Evolutionary conservation across 345 rosid species (phyloP).

Genomic region (Atalantia buxifolia): DNA sequence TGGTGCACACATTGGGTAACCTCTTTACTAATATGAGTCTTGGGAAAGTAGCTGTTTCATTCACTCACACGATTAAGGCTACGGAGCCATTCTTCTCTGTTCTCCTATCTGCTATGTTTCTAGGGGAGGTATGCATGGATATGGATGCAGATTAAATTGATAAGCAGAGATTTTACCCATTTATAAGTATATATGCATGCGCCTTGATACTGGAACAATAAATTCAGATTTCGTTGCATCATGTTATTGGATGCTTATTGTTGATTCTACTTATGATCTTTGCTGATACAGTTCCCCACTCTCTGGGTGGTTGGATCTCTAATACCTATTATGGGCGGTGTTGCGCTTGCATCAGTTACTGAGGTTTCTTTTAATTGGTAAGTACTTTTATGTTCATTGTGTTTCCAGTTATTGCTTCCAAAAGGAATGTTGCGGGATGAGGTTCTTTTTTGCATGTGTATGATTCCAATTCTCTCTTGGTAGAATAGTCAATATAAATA

Average conservation of each 20-base stretch:
- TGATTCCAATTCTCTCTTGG: neutral
- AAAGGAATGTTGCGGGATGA: neutral
- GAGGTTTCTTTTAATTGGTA: conserved; percentile 97
- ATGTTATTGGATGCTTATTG: neutral
- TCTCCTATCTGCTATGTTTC: conserved; percentile 87
- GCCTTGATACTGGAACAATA: neutral
- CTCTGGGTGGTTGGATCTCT: conserved; percentile 88
- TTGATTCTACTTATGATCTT: neutral
- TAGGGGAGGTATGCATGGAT: conserved; percentile 65
- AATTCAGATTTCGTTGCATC: neutral
- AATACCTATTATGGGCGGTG: conserved; percentile 92
- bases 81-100: conserved; percentile 99
- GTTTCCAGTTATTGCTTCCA: neutral
- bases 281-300: conserved; percentile 61
- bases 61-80: conserved; percentile 98
- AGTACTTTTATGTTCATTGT: conserved; percentile 9
- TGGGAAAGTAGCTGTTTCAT: conserved; percentile 97
- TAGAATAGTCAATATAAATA: neutral
- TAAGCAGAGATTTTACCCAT: neutral
- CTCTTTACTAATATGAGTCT: conserved; percentile 98
- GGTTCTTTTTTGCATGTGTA: neutral
- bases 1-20: conserved; percentile 84
- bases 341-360: conserved; percentile 86
- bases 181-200: neutral
- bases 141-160: neutral